phyloP scores from a whole-genome alignment of 495 filamentous ascomycete species.

The Filosporella fistucella region DNA sequence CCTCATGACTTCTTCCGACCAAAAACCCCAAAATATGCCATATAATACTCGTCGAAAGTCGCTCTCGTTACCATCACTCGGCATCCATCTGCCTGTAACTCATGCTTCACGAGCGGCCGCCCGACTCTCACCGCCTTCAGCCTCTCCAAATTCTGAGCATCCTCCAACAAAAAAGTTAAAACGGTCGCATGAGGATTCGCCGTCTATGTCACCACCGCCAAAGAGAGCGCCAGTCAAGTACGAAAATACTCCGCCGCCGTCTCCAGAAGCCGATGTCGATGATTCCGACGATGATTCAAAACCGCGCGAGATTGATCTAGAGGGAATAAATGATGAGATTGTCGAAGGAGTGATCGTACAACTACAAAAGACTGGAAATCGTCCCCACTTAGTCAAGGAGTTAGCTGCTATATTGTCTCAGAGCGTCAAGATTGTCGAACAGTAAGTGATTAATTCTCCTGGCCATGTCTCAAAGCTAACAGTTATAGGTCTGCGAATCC shows the following conservation, averaged over 20 bases:
- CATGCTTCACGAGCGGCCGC: slow-evolving; percentile 58
- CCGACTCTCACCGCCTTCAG: slow-evolving; percentile 53
- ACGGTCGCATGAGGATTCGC: slow-evolving; percentile 62
- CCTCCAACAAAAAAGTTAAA: slow-evolving; percentile 83
- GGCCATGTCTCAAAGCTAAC: slow-evolving; percentile 28
- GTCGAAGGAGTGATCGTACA: slow-evolving; percentile 89
- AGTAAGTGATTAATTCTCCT: slow-evolving; percentile 52
- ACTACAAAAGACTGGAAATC: slow-evolving; percentile 86
- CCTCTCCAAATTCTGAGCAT: slow-evolving; percentile 48
- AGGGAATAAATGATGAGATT: slow-evolving; percentile 91
- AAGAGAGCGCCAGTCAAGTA: slow-evolving; percentile 44
- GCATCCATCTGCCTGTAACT: slow-evolving; percentile 76
- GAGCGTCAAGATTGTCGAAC: slow-evolving; percentile 79
- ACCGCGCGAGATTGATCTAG: slow-evolving; percentile 67
- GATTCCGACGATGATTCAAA: slow-evolving; percentile 20
- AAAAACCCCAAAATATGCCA: slow-evolving; percentile 56
- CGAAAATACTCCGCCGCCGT: slow-evolving; percentile 83
- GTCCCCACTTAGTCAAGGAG: slow-evolving; percentile 92
- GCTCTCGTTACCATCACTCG: slow-evolving; percentile 86
- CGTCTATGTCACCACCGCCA: slow-evolving; percentile 47
- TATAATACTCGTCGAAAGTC: slow-evolving; percentile 99
- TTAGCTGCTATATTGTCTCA: slow-evolving; percentile 75
- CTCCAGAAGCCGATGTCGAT: slow-evolving; percentile 45
- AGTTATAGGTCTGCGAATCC: slow-evolving; percentile 83
- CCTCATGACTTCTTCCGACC: slow-evolving; percentile 8